Base-by-base conservation (phyloP, 2,329 filamentous ascomycete genomes). In the Phialophora macrospora region DNA sequence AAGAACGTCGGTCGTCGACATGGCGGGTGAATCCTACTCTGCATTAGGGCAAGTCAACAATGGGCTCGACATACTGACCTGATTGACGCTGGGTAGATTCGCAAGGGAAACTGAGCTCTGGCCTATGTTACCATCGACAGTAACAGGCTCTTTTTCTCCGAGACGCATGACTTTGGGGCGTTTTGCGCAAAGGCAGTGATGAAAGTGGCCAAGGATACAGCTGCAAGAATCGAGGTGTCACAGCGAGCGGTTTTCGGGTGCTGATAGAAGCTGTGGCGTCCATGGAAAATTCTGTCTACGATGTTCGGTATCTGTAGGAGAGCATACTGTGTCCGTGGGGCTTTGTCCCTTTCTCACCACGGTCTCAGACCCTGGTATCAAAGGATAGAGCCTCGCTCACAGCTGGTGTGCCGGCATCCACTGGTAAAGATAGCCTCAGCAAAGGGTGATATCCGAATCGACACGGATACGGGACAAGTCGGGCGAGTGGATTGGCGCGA, bases 1-100 rank as follows among this genome's bases (percentile, higher is more conserved):
- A 38, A 75, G 26, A 7, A 76, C n/a, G 26, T 74, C 69, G 1
- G 54, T 46, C n/a, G 69, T 57, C 17, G 69, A 52, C 62, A 71
- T 63, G 38, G 66, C 58, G 30, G 68, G 59, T 6, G 71, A 60
- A n/a, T 66, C 68, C 71, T 72, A 57, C 14, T 44, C 8, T 22
- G 11, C 26, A 34, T 70, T 60, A 69, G 67, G 17, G 51, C n/a
- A 14, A 46, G 30, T 11, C n/a, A 20, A 55, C 38, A 60, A 41
- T 22, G 9, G 48, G 54, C 20, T 22, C 48, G 26, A 49, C 6
- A 30, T 62, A 70, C 70, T 66, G 57, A 72, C 70, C 63, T 71
- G 62, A 55, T 68, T 63, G 34, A 70, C 51, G 54, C 60, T 71
- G 22, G 68, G 57, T 44, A 73, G 24, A 20, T 71, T 60, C n/a